A percentile compares a stretch with the other conserved stretches of the same genome.
Conservation (phyloP, 2,329 filamentous ascomycete genomes). For the Penicillium sp. region DNA sequence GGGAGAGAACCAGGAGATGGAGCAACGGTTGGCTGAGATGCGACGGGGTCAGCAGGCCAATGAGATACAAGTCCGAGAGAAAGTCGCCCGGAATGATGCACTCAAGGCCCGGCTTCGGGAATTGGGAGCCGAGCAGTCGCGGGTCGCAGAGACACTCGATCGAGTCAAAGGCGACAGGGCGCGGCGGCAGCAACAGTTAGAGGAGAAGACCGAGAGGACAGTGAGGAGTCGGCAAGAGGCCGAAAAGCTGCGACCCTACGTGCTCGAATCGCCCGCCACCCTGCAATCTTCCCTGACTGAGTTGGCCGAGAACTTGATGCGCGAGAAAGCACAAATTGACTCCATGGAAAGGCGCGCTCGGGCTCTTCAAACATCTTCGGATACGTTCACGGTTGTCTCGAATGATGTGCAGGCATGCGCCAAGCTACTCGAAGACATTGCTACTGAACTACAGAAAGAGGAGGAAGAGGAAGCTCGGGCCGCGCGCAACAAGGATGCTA, state of each 20-base stretch:
- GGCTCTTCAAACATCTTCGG: constrained; percentile 87
- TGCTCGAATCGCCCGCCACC: constrained; percentile 82
- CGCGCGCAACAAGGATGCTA: constrained; percentile 79
- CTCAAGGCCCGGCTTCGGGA: constrained; percentile 82
- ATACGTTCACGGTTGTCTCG: constrained; percentile 84
- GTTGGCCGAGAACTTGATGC: constrained; percentile 75
- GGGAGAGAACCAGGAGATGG: constrained; percentile 84
- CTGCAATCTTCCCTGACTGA: constrained; percentile 83
- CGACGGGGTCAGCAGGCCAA: constrained; percentile 78
- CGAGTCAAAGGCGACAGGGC: constrained; percentile 80
- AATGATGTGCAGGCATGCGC: constrained; percentile 87
- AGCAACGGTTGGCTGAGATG: constrained; percentile 79
- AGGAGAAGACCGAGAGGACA: constrained; percentile 57
- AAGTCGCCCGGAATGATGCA: constrained; percentile 83
- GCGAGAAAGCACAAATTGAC: constrained; percentile 85
- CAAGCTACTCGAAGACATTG: constrained; percentile 86
- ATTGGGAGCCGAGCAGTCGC: constrained; percentile 79
- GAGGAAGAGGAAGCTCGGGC: constrained; percentile 87
- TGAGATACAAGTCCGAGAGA: constrained; percentile 81
- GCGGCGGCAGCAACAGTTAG: constrained; percentile 68
- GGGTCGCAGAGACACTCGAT: constrained; percentile 81
- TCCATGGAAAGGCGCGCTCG: constrained; percentile 83
- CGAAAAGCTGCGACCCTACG: constrained; percentile 88
- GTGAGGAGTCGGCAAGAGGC: constrained; percentile 81
- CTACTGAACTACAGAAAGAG: constrained; percentile 83